A percentile compares a stretch with the other conserved stretches of the same genome.
Evolutionary conservation across 371 early-diverging fungal species (phyloP).

Genomic region (Thermomucor indicae-seudaticae): DNA sequence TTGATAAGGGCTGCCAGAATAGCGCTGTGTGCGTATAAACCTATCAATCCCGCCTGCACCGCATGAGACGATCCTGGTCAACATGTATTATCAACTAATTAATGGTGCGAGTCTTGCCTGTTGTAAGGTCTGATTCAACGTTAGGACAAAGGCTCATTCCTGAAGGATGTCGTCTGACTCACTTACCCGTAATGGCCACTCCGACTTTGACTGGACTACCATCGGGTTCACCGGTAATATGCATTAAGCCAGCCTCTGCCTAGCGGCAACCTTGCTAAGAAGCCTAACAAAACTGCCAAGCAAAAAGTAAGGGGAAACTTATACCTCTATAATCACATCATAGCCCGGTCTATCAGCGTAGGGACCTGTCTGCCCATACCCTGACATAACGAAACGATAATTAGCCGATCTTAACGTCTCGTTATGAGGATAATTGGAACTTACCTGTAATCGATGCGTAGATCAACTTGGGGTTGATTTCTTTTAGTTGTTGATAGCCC

Average conservation of each 20-base stretch:
- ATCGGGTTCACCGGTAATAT: slow-evolving; percentile 86
- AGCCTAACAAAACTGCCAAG: too few species aligned
- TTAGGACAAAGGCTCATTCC: too few species aligned
- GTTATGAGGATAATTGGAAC: neutral
- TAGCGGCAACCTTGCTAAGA: too few species aligned
- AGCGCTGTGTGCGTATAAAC: slow-evolving; percentile 85
- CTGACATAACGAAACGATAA: slow-evolving; percentile 23
- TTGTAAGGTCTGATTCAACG: too few species aligned
- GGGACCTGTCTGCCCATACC: slow-evolving; percentile 89
- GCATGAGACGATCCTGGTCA: too few species aligned
- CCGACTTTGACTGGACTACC: slow-evolving; percentile 92
- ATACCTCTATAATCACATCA: slow-evolving; percentile 93
- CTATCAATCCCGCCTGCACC: too few species aligned
- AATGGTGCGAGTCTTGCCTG: too few species aligned
- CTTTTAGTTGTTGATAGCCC: slow-evolving; percentile 65
- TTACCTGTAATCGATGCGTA: slow-evolving; percentile 84
- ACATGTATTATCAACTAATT: too few species aligned
- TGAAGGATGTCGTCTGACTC: neutral
- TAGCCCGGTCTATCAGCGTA: slow-evolving; percentile 80
- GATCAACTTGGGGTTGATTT: slow-evolving; percentile 74
- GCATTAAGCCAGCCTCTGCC: slow-evolving; percentile 94
- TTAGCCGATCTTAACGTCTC: neutral
- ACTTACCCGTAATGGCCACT: slow-evolving; percentile 86
- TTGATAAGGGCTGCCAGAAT: slow-evolving; percentile 84
- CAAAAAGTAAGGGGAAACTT: slow-evolving; percentile 10